Base-by-base conservation (phyloP, 345 rosid species). In the Zanthoxylum bungeanum region DNA sequence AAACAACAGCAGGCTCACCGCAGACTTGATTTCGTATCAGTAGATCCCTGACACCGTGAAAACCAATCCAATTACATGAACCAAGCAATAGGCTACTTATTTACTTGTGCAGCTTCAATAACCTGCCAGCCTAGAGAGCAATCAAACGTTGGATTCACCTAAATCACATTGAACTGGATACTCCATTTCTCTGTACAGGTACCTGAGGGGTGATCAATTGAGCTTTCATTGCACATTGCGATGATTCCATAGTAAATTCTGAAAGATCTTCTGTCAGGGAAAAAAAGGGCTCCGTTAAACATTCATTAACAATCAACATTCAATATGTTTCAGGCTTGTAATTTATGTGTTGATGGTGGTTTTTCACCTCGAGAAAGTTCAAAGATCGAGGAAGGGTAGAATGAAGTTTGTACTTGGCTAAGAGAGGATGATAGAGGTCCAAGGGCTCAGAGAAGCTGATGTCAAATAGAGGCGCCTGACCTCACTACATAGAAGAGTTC, bases 31-130 rank as follows among this genome's bases (percentile, higher is more conserved):
- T 64, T 70, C 55, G 64, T 65, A 60, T 80, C 57, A 14, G 16
- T 31, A 46, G 6, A 64, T 9, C 64, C 22, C 22, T 40, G 3
- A 27, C 27, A 34, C 22, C 27, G 27, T 31, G 47, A n/a, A 27
- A 33, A 49, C 12, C 4, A 0, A 11, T 9, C 36, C 56, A 71
- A 64, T 17, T 30, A 9, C 64, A 75, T 17, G 62, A 28, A 21
- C 42, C 4, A 40, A 52, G 25, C 17, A 25, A 61, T 3, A 25
- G 10, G 70, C 33, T 66, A 52, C 68, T 31, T 37, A 73, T 70
- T 55, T 66, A 46, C 37, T 57, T 17, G 7, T 14, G 39, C 37
- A 60, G 98, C 99, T 74, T 91, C 98, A 73, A 95, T 92, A 73
- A 95, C 98, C 99, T 95, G 68, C 55, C 67, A 53, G 27, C 64